Evolutionary conservation across 1,284 basidiomycete genomes (phyloP).

Genomic region (Cryptococcus amylolentus): DNA sequence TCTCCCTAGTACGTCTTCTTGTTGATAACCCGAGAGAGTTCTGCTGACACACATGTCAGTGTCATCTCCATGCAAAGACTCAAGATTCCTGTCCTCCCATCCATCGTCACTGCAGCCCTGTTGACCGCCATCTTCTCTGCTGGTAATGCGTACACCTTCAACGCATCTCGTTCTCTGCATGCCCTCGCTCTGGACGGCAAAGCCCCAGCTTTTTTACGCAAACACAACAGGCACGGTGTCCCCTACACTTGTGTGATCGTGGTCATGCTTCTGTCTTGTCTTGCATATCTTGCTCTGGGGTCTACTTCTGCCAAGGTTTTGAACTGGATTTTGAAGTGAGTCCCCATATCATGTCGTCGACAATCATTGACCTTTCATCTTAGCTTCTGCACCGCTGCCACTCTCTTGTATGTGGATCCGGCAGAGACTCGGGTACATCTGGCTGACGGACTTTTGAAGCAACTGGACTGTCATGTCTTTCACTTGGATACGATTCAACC

Average conservation of each 20-base stretch:
- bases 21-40: neutral
- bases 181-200: constrained; percentile 34
- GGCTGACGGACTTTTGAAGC: constrained; percentile 6
- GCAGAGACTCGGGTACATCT: neutral
- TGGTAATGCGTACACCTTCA: constrained; percentile 35
- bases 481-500: constrained; percentile 33
- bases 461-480: constrained; percentile 33
- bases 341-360: neutral
- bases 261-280: constrained; percentile 23
- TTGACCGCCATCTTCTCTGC: constrained; percentile 45
- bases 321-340: constrained; percentile 23
- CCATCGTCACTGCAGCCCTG: constrained; percentile 42
- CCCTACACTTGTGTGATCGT: constrained; percentile 29
- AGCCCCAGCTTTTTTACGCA: constrained; percentile 29
- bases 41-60: constrained; percentile 24
- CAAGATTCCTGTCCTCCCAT: constrained; percentile 39
- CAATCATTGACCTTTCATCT: neutral
- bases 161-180: constrained; percentile 31
- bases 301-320: constrained; percentile 24
- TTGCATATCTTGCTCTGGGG: constrained; percentile 31
- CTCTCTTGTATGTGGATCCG: constrained; percentile 6
- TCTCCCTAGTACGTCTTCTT: constrained; percentile 17
- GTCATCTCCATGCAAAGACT: constrained; percentile 46
- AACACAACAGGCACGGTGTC: constrained; percentile 27
- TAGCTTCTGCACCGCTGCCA: constrained; percentile 14